Percentiles rank a stretch among this genome's conserved stretches.
These are phyloP conservation scores for Kwoniella sp. DNA, from an alignment of 768 basidiomycete species.

Conservation along the genomic window DNA sequence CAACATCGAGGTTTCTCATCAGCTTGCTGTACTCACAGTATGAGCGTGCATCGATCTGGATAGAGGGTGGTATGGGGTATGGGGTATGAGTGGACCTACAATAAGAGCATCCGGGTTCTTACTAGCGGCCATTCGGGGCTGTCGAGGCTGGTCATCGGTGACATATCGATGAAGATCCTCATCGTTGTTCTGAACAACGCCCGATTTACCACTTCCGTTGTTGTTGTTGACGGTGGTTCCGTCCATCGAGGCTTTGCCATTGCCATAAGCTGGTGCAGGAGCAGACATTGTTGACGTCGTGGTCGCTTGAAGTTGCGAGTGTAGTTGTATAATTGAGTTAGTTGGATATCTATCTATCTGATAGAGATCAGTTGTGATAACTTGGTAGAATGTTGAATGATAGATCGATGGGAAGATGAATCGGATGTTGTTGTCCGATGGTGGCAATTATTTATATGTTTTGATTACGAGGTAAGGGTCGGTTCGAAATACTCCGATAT, in stretches of 20 bases:
- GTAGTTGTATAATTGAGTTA: no score
- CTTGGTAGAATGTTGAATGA: not conserved
- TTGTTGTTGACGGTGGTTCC: slow-evolving; percentile 38
- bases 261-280: slow-evolving; percentile 34
- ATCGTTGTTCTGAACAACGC: slow-evolving; percentile 9
- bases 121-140: slow-evolving; percentile 28
- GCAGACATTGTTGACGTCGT: slow-evolving; percentile 33
- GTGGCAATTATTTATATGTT: slow-evolving; percentile 18
- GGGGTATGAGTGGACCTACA: no score
- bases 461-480: not conserved
- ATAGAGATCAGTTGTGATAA: no score
- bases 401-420: not conserved
- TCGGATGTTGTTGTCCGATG: not conserved
- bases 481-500: slow-evolving; percentile 2
- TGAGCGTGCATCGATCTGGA: no score
- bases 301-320: no score
- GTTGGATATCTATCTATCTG: no score
- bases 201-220: slow-evolving; percentile 7
- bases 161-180: slow-evolving; percentile 50
- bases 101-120: slow-evolving; percentile 10
- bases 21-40: no score
- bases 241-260: slow-evolving; percentile 36
- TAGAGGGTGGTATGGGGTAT: no score
- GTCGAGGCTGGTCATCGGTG: slow-evolving; percentile 44
- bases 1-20: no score